Evolutionary conservation across 2,329 filamentous ascomycete species (phyloP).

Genomic region (Lithohypha guttulata): DNA sequence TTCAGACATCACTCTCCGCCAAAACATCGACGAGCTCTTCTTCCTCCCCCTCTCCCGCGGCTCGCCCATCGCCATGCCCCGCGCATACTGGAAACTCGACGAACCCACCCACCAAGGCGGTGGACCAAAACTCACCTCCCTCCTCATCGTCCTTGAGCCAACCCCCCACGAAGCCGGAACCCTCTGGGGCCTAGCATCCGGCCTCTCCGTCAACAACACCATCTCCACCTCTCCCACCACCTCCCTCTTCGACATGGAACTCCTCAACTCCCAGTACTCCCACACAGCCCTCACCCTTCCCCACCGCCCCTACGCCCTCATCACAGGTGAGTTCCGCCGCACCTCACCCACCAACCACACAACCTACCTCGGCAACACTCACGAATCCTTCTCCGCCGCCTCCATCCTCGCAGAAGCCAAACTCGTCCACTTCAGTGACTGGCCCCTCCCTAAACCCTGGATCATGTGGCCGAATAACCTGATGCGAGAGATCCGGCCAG

Average conservation of each 20-base stretch:
- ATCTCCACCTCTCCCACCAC: neutral
- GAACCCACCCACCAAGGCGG: conserved; percentile 32
- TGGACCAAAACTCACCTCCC: conserved; percentile 45
- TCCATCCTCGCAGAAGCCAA: conserved; percentile 49
- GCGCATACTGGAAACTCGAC: conserved; percentile 53
- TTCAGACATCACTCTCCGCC: conserved; percentile 53
- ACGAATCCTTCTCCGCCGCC: conserved; percentile 50
- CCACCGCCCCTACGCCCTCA: conserved; percentile 50
- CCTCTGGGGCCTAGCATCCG: neutral
- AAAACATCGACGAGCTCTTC: conserved; percentile 61
- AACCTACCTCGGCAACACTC: conserved; percentile 41
- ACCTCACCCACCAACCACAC: conserved; percentile 34
- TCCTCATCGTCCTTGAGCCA: conserved; percentile 53
- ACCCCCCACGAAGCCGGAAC: conserved; percentile 36
- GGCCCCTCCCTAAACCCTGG: conserved; percentile 59
- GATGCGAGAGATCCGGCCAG: conserved; percentile 1
- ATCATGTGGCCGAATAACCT: conserved; percentile 21
- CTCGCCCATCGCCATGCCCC: conserved; percentile 54
- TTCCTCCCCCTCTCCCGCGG: conserved; percentile 41
- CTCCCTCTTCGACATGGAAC: conserved; percentile 52
- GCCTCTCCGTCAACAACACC: conserved; percentile 1
- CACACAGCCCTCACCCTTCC: conserved; percentile 51
- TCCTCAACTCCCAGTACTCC: conserved; percentile 52
- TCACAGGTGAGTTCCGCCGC: conserved; percentile 52
- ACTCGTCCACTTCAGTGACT: conserved; percentile 61